Percentiles rank a stretch among this genome's conserved stretches.
Conservation (phyloP, 2,329 filamentous ascomycete genomes). For the Cryoendolithus antarcticus region DNA sequence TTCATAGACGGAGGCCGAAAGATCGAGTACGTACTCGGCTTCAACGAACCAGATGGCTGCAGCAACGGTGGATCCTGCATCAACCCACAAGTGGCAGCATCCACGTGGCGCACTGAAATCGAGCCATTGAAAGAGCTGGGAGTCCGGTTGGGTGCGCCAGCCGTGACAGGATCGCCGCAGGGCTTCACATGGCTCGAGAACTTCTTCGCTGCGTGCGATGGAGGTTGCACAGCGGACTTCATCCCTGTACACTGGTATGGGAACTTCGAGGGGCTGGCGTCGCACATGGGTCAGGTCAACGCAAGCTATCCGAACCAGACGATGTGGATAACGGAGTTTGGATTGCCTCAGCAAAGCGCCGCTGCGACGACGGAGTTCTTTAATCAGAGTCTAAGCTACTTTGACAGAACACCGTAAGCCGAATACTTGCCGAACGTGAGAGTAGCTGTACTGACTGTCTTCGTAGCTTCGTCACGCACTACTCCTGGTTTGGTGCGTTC, state of each 20-base stretch:
- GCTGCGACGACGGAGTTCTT: constrained; percentile 51
- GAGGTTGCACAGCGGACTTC: constrained; percentile 37
- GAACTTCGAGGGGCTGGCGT: constrained; percentile 55
- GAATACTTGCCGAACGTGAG: not conserved
- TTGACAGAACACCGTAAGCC: constrained; percentile 49
- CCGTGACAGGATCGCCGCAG: constrained; percentile 48
- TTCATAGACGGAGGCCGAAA: constrained; percentile 43
- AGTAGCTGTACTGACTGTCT: not conserved
- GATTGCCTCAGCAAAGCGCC: constrained; percentile 44
- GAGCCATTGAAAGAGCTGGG: constrained; percentile 52
- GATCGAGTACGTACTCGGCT: constrained; percentile 57
- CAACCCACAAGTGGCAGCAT: constrained; percentile 47
- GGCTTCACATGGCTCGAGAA: constrained; percentile 56
- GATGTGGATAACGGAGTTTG: constrained; percentile 74
- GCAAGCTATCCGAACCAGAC: constrained; percentile 37
- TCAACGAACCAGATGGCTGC: constrained; percentile 65
- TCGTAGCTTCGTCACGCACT: constrained; percentile 46
- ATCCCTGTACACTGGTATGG: constrained; percentile 46
- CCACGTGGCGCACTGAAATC: constrained; percentile 59
- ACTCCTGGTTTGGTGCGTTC: constrained; percentile 68
- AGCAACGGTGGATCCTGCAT: constrained; percentile 52
- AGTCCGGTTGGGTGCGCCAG: constrained; percentile 57
- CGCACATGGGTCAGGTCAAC: constrained; percentile 50
- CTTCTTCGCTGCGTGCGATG: constrained; percentile 50
- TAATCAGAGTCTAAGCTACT: constrained; percentile 52